Base-by-base conservation (phyloP, 805 yeast species). In the Pichia pseudocactophila region DNA sequence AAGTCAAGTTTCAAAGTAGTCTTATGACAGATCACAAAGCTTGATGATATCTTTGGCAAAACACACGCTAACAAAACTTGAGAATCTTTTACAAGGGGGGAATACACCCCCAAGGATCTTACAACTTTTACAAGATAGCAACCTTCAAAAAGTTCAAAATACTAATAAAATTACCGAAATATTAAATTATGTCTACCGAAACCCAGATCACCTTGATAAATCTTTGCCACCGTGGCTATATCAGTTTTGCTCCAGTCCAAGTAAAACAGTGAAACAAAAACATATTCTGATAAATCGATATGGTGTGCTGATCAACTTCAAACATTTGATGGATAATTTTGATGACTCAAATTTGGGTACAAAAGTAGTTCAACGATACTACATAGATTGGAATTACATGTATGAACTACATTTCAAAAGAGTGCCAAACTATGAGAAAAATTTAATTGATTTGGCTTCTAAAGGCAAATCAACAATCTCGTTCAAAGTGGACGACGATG, bases 151-250 rank as follows among this genome's bases (percentile, higher is more conserved):
- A 20, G 15, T 34, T 22, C 44, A 41, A 16, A 30, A 32, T 18
- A 15, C 44, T 15, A 41, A 41, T n/a, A 7, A 19, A n/a, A 18
- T 41, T 8, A 13, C 31, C 3, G 28, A 17, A 9, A 19, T 41
- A 5, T 22, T 41, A 16, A 27, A 31, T 8, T 36, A 25, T 20
- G 12, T 30, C 3, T 41, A 41, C 18, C 41, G 22, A 15, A 34
- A 41, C 3, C 26, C 17, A 27, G 20, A 18, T 6, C 13, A 19
- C 5, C 15, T 2, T 3, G 2, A 28, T 9, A 12, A 17, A 9
- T 27, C 19, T 8, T 26, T 16, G n/a, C 45, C 45, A 1, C 15
- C 1, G 2, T 42, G 45, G 45, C 13, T 42, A 17, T 12, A 13
- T 3, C 8, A 17, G 11, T 43, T 43, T 36, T 7, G 31, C 2